Evolutionary conservation across 2,329 filamentous ascomycete species (phyloP).

Genomic region (Alternaria sp.): DNA sequence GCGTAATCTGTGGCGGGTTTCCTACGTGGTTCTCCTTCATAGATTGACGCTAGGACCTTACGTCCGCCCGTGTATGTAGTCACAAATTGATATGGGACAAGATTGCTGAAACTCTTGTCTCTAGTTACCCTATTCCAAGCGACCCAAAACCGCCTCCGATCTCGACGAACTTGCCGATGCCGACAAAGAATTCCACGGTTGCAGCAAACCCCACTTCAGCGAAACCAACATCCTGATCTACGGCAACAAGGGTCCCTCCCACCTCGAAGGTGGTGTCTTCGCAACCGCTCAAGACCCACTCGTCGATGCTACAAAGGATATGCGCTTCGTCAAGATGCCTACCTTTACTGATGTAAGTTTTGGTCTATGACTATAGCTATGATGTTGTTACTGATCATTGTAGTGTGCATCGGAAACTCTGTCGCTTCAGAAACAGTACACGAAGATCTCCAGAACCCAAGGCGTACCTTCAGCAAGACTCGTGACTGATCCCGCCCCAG

Average conservation of each 20-base stretch:
- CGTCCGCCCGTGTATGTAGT: slow-evolving; percentile 51
- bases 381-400: slow-evolving; percentile 18
- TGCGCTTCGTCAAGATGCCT: slow-evolving; percentile 69
- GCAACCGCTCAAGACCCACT: slow-evolving; percentile 63
- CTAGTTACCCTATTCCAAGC: slow-evolving; percentile 88
- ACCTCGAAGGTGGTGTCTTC: slow-evolving; percentile 58
- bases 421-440: slow-evolving; percentile 61
- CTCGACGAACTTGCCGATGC: slow-evolving; percentile 67
- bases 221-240: slow-evolving; percentile 76
- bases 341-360: slow-evolving; percentile 52
- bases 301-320: slow-evolving; percentile 67
- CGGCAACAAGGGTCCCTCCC: slow-evolving; percentile 54
- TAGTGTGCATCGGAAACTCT: slow-evolving; percentile 65
- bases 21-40: slow-evolving; percentile 40
- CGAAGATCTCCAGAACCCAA: slow-evolving; percentile 52
- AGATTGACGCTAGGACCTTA: slow-evolving; percentile 40
- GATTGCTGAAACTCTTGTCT: slow-evolving; percentile 48
- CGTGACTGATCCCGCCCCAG: slow-evolving; percentile 54
- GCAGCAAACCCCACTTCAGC: slow-evolving; percentile 80
- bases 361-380: not conserved
- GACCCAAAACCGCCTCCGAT: slow-evolving; percentile 70
- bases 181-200: slow-evolving; percentile 73
- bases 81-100: slow-evolving; percentile 50
- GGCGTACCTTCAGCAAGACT: slow-evolving; percentile 67
- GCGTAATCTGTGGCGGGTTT: slow-evolving; percentile 52